Percentiles rank a stretch among this genome's conserved stretches.
These are phyloP conservation scores for Millerozyma miso DNA, from an alignment of 805 yeast species.

Conservation along the genomic window DNA sequence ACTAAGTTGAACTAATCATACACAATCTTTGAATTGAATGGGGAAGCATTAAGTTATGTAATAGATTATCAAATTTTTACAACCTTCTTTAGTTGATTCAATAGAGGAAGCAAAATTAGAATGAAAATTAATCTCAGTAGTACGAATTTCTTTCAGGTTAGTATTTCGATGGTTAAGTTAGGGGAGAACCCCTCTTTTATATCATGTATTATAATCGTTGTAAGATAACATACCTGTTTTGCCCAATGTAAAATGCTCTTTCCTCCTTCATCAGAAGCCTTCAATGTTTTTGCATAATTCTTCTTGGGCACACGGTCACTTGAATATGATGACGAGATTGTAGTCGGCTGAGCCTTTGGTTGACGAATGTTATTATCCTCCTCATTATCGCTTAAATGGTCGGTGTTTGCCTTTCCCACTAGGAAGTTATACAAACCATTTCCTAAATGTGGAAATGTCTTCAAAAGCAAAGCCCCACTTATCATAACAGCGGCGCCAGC, in stretches of 20 bases:
- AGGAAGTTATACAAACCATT: conserved; percentile 19
- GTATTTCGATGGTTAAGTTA: no score
- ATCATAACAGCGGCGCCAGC: conserved; percentile 37
- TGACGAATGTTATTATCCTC: conserved; percentile 24
- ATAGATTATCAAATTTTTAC: conserved; percentile 5
- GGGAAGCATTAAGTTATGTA: conserved; percentile 10
- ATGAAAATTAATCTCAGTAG: conserved; percentile 44
- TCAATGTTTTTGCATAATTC: not conserved
- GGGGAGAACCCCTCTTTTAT: no score
- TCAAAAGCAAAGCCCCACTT: conserved; percentile 39
- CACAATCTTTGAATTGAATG: conserved; percentile 1
- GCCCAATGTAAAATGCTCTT: not conserved
- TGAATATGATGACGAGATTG: not conserved
- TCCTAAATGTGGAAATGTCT: conserved; percentile 49
- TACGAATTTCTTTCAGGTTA: conserved; percentile 38
- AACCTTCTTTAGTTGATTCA: conserved; percentile 34
- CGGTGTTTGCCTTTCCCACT: conserved; percentile 13
- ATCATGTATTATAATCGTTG: no score
- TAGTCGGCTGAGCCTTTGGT: conserved; percentile 6
- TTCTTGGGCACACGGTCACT: not conserved
- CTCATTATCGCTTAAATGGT: conserved; percentile 3
- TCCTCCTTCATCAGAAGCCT: not conserved
- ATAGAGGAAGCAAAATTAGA: conserved; percentile 45
- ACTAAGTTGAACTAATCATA: not conserved
- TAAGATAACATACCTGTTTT: not conserved